phyloP scores from a whole-genome alignment of 2,329 filamentous ascomycete genomes.

The Dryadomyces quercivorus region DNA sequence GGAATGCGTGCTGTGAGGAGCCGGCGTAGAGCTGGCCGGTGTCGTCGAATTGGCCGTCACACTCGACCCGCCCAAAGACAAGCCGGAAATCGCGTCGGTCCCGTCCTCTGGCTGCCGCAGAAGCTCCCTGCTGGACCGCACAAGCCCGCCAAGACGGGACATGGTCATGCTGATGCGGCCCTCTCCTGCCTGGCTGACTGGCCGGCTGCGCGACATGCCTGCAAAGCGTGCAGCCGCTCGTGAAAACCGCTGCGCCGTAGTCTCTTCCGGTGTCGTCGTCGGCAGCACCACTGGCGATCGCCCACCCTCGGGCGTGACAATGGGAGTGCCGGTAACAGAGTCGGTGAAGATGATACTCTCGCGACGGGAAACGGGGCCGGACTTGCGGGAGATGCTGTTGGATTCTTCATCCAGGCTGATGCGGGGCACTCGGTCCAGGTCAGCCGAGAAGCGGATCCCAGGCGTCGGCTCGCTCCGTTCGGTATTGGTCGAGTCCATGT shows the following conservation, averaged over 20 bases:
- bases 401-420: conserved; percentile 32
- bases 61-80: not conserved
- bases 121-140: conserved; percentile 38
- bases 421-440: conserved; percentile 36
- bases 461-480: not conserved
- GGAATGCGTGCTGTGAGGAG: not conserved
- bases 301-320: conserved; percentile 20
- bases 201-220: conserved; percentile 34
- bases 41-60: not conserved
- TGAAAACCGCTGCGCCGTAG: conserved; percentile 40
- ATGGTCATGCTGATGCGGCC: conserved; percentile 45
- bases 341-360: conserved; percentile 40
- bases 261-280: conserved; percentile 39
- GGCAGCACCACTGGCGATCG: conserved; percentile 20
- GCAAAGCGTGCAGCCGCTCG: conserved; percentile 45
- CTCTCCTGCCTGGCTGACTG: conserved; percentile 46
- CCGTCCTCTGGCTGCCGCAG: conserved; percentile 20
- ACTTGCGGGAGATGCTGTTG: conserved; percentile 18
- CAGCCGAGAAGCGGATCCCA: conserved; percentile 41
- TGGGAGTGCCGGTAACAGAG: conserved; percentile 23
- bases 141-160: conserved; percentile 39
- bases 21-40: not conserved
- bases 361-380: conserved; percentile 27
- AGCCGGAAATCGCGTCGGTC: not conserved
- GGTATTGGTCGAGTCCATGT: conserved; percentile 34